phyloP scores from a whole-genome alignment of 2,329 filamentous ascomycete species.

The Monosporascus sp. region DNA sequence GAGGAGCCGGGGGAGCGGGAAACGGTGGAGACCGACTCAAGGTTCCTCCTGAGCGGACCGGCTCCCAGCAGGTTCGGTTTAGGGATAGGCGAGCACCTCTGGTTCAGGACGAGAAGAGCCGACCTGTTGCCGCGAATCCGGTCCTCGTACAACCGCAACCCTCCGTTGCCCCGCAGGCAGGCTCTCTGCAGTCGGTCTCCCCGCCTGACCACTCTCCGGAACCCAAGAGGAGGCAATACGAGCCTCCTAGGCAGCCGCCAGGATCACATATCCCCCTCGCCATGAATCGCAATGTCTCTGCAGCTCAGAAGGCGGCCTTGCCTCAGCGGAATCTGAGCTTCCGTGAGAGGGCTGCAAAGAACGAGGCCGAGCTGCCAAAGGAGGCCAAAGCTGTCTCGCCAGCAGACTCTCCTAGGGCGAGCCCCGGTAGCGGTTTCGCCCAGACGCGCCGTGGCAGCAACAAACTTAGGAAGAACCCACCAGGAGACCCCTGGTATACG shows the following conservation, averaged over 20 bases:
- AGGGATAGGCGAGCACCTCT: conserved; percentile 21
- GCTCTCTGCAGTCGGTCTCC: too few species aligned
- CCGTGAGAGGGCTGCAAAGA: conserved; percentile 49
- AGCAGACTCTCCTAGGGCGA: conserved; percentile 12
- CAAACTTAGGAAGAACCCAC: conserved; percentile 53
- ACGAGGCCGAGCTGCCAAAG: conserved; percentile 21
- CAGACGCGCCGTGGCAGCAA: conserved; percentile 48
- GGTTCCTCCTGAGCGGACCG: conserved; percentile 12
- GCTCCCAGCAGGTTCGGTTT: conserved; percentile 27
- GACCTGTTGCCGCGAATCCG: conserved; percentile 15
- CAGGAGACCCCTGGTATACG: conserved; percentile 43
- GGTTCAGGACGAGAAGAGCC: conserved; percentile 17
- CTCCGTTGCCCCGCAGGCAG: too few species aligned
- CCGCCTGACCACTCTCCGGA: conserved; percentile 26
- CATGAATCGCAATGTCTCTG: conserved; percentile 16
- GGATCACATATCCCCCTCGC: conserved; percentile 21
- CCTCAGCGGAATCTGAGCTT: conserved; percentile 55
- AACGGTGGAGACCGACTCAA: conserved; percentile 10
- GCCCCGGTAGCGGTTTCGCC: conserved; percentile 30
- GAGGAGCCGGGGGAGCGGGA: conserved; percentile 11
- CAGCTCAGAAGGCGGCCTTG: conserved; percentile 24
- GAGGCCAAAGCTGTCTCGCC: conserved; percentile 19
- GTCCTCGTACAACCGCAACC: conserved; percentile 18
- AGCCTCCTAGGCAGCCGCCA: conserved; percentile 22
- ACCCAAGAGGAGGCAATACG: conserved; percentile 20